A percentile compares a stretch with the other conserved stretches of the same genome.
Conservation (phyloP, 345 rosid species). For the Tarenaya hassleriana region DNA sequence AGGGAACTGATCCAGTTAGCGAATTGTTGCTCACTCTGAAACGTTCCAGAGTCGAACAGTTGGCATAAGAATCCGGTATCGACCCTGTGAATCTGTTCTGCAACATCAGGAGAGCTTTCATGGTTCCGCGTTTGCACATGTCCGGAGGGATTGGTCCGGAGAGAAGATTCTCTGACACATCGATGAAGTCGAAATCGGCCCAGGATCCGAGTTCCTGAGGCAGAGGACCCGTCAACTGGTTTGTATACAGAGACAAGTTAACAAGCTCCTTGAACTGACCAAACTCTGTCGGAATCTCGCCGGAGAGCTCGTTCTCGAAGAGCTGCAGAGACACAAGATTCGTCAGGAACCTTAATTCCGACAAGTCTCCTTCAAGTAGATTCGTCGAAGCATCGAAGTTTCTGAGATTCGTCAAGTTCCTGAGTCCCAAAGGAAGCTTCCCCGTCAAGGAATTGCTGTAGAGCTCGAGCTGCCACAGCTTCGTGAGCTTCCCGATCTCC, state of each 20-base stretch:
- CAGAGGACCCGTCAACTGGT: slow-evolving; percentile 58
- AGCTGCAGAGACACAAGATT: slow-evolving; percentile 66
- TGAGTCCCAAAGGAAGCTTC: slow-evolving; percentile 54
- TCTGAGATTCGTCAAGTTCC: slow-evolving; percentile 56
- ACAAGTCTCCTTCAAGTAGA: slow-evolving; percentile 47
- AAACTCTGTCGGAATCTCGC: slow-evolving; percentile 66
- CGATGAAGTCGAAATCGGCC: slow-evolving; percentile 64
- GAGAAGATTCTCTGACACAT: slow-evolving; percentile 68
- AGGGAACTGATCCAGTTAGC: slow-evolving; percentile 60
- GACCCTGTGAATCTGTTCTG: slow-evolving; percentile 71
- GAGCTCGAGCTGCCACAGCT: slow-evolving; percentile 67
- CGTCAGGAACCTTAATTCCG: slow-evolving; percentile 47
- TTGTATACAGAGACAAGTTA: slow-evolving; percentile 62
- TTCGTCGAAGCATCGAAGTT: slow-evolving; percentile 59
- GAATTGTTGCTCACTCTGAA: slow-evolving; percentile 69
- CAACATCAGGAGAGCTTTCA: slow-evolving; percentile 57
- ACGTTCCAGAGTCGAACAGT: slow-evolving; percentile 48
- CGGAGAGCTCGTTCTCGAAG: slow-evolving; percentile 44
- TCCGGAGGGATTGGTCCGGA: slow-evolving; percentile 75
- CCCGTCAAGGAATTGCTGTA: slow-evolving; percentile 56
- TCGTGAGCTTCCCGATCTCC: slow-evolving; percentile 48
- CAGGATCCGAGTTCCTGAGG: slow-evolving; percentile 69
- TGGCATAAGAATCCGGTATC: slow-evolving; percentile 60
- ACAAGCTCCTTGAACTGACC: slow-evolving; percentile 58
- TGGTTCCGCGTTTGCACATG: slow-evolving; percentile 78